A percentile compares a stretch with the other conserved stretches of the same genome.
phyloP scores from a whole-genome alignment of 306 rosid species.

The Corylus avellana region DNA sequence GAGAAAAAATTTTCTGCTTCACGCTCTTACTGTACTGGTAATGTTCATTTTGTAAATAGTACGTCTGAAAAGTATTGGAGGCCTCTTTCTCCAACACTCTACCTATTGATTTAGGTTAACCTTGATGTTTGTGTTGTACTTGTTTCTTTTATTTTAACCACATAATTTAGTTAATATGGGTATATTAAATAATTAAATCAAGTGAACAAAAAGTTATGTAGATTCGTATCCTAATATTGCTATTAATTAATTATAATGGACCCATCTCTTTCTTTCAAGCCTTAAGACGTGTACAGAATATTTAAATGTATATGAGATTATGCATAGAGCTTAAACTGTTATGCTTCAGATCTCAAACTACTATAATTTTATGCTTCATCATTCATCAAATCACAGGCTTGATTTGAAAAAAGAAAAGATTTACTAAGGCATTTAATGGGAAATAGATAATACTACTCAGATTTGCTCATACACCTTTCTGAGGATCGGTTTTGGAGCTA shows the following conservation, averaged over 20 bases:
- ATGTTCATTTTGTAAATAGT: background rate
- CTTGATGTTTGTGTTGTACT: constrained; percentile 9
- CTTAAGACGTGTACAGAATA: background rate
- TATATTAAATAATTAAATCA: background rate
- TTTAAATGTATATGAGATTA: background rate
- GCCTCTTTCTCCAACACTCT: constrained; percentile 28
- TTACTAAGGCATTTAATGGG: background rate
- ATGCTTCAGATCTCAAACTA: background rate
- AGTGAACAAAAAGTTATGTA: background rate
- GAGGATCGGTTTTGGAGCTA: background rate
- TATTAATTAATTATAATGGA: too few species aligned
- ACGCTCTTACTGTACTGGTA: constrained; percentile 13
- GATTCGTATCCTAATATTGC: background rate
- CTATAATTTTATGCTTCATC: background rate
- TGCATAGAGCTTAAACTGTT: background rate
- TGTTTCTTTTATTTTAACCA: background rate
- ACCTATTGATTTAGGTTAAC: constrained; percentile 11
- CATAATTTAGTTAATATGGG: background rate
- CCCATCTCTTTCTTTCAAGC: background rate
- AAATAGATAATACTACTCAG: background rate
- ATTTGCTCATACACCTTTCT: background rate
- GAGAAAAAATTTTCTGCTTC: constrained; percentile 30
- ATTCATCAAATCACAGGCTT: background rate
- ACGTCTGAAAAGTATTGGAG: constrained; percentile 21
- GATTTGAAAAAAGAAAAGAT: background rate